Conservation (phyloP, 164 flowering plant genomes). For the Liriodendron chinense region DNA sequence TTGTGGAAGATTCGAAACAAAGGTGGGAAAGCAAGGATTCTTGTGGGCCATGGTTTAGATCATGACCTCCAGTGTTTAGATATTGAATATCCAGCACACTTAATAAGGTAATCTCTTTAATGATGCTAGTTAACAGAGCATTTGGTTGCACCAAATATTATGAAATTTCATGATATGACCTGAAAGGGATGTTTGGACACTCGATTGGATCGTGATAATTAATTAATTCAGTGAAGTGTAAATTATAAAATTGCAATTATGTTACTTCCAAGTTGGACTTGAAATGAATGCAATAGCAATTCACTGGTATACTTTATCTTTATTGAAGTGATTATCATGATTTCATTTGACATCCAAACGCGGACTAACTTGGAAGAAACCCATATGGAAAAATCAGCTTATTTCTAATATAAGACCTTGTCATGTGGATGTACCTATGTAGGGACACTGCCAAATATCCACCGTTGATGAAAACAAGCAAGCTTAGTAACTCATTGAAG, state of each 20-base stretch:
- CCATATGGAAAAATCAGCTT: too few relatives aligned
- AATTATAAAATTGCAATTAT: too few relatives aligned
- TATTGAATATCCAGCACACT: constrained; percentile 59
- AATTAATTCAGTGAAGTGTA: too few relatives aligned
- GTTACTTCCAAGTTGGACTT: background rate
- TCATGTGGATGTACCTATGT: constrained; percentile 2
- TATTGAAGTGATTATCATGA: too few relatives aligned
- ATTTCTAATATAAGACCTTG: background rate
- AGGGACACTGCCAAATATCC: constrained; percentile 93
- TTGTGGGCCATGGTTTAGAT: constrained; percentile 91
- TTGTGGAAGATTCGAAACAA: constrained; percentile 72
- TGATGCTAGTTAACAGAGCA: background rate
- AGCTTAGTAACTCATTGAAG: constrained; percentile 91
- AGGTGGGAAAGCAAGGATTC: constrained; percentile 78
- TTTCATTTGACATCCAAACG: too few relatives aligned
- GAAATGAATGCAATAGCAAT: background rate
- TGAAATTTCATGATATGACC: too few relatives aligned
- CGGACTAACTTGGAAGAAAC: too few relatives aligned
- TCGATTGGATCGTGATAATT: too few relatives aligned
- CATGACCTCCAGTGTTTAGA: constrained; percentile 75
- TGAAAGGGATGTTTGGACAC: too few relatives aligned
- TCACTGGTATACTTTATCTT: background rate
- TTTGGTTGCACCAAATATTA: too few relatives aligned
- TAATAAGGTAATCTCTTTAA: constrained; percentile 51
- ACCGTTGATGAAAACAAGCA: constrained; percentile 93